Evolutionary conservation across 106 monocot genomes (phyloP), one percentile per base, ranked within the genome.

Genomic region (Acorus calamus): DNA sequence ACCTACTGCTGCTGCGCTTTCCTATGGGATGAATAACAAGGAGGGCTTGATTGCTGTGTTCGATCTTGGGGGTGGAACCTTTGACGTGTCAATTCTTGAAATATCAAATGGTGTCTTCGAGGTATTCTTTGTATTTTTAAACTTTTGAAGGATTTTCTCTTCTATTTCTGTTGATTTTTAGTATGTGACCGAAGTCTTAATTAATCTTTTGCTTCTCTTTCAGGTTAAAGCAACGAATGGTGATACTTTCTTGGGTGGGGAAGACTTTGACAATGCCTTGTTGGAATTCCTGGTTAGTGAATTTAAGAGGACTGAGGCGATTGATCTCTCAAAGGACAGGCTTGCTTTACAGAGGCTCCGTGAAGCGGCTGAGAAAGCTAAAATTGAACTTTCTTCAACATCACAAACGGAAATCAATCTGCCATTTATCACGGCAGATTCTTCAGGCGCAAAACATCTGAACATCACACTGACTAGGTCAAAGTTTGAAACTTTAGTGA

Each of bases 91-190:
- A 10, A 78, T 92, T 14, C 60, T 92, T 14, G 92, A 92, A 60
- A 92, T 92, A 42, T 87, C 87, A 11, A 92, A 92, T 79, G 92
- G 92, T 49, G 92, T 92, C 0, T 92, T 92, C 65, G 92, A 92
- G 92, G 91, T 86, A 8, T 14, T 61, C n/a, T 52, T 57, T 46
- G 3, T 50, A 44, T 66, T 46, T 55, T 14, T 11, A 10, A 28
- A 50, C 44, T 64, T 11, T 2, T 12, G 28, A 0, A 6, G 41
- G 50, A 48, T 75, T 3, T 14, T 44, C 10, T n/a, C 3, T 8
- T 57, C 42, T 57, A 28, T n/a, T 8, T 28, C 28, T 28, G 28
- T 28, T 28, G 28, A 28, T 28, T 28, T 28, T 28, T 28, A 28
- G 28, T 28, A 28, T 28, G 28, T 28, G 28, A 28, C 28, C 28